phyloP scores from a whole-genome alignment of 2,329 filamentous ascomycete species.

The Alternaria hordeiaustralica region DNA sequence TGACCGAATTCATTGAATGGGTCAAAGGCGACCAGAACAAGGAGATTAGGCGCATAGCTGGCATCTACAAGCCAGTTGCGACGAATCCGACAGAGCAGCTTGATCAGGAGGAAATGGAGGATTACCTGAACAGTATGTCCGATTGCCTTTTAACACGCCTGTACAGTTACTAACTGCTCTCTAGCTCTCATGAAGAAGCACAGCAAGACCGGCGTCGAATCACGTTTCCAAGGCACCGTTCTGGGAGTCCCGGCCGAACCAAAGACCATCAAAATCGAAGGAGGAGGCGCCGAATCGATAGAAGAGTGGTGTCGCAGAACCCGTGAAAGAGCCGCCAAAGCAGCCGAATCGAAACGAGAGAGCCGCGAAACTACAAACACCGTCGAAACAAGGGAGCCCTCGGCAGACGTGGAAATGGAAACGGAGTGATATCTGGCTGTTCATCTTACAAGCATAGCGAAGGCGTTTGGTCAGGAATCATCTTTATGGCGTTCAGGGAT shows the following conservation, averaged over 20 bases:
- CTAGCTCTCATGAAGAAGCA: constrained; percentile 88
- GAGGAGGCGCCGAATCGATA: constrained; percentile 72
- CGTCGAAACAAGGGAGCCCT: constrained; percentile 23
- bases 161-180: constrained; percentile 21
- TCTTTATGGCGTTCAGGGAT: constrained; percentile 19
- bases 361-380: constrained; percentile 24
- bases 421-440: constrained; percentile 23
- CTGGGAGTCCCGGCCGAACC: constrained; percentile 77
- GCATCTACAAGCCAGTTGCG: constrained; percentile 59
- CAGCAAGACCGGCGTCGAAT: constrained; percentile 85
- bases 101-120: constrained; percentile 53
- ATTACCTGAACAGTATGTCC: constrained; percentile 54
- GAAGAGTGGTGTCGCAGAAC: constrained; percentile 64
- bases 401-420: constrained; percentile 37
- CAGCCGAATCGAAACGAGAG: constrained; percentile 31
- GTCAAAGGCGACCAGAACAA: constrained; percentile 74
- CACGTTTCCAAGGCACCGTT: constrained; percentile 82
- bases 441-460: constrained; percentile 41
- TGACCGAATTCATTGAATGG: constrained; percentile 82
- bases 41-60: constrained; percentile 82
- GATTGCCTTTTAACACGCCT: background rate
- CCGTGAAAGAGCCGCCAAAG: constrained; percentile 36
- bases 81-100: constrained; percentile 55
- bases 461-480: constrained; percentile 34
- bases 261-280: constrained; percentile 77